These are phyloP conservation scores for Chlorella sorokiniana DNA, from an alignment of 139 green algal species.

Conservation along the genomic window DNA sequence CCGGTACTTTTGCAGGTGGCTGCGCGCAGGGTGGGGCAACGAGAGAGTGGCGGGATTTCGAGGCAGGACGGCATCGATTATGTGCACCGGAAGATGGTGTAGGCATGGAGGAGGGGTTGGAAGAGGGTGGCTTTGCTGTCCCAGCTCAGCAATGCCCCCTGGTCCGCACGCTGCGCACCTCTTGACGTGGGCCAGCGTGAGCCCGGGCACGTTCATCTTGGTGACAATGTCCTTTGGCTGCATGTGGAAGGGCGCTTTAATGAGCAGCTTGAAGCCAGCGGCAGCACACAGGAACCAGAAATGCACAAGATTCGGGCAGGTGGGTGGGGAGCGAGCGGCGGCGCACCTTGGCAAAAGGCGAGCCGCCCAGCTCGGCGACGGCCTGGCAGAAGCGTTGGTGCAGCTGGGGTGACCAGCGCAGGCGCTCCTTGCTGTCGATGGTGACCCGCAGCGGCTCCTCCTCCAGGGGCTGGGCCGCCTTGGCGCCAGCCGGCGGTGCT, in stretches of 20 bases:
- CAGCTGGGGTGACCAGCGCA: conserved; percentile 23
- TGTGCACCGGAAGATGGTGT: not conserved
- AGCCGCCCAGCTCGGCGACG: conserved; percentile 3
- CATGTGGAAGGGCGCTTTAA: not conserved
- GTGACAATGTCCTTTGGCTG: not conserved
- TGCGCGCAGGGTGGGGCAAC: not conserved
- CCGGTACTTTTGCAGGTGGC: conserved; percentile 29
- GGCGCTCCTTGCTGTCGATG: conserved; percentile 19
- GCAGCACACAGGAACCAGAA: not conserved
- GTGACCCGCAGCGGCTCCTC: conserved; percentile 2
- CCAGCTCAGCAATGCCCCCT: not conserved
- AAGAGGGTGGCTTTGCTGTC: not conserved
- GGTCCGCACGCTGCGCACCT: not conserved
- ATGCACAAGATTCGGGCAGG: no score
- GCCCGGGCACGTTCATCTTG: conserved; percentile 17
- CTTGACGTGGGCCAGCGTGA: conserved; percentile 29
- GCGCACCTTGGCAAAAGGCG: conserved; percentile 14
- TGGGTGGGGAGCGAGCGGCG: not conserved
- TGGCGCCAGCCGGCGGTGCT: not conserved
- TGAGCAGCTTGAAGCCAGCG: not conserved
- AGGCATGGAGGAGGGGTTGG: not conserved
- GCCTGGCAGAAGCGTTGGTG: conserved; percentile 29
- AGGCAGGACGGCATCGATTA: not conserved
- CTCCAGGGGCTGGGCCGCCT: not conserved
- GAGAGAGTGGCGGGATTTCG: not conserved